Evolutionary conservation across 306 rosid genomes (phyloP).

Genomic region (Medicago ruthenica): DNA sequence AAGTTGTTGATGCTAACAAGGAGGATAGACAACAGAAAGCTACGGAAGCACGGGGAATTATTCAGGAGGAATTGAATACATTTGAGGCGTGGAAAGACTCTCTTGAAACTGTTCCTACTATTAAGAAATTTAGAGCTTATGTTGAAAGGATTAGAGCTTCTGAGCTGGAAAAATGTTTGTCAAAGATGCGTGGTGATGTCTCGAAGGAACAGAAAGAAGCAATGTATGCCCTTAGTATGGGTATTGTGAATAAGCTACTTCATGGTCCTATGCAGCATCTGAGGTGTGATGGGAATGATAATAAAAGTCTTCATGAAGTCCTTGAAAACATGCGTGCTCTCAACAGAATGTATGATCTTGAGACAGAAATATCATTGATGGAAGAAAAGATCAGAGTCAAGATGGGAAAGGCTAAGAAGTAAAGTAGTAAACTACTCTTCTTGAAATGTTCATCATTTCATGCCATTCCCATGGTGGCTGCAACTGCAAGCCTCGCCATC

Average conservation of each 20-base stretch:
- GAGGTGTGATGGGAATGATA: conserved; percentile 71
- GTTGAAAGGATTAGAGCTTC: conserved; percentile 80
- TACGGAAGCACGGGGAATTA: conserved; percentile 65
- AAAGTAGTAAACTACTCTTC: conserved; percentile 11
- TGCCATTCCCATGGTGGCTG: conserved; percentile 22
- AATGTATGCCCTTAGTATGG: conserved; percentile 76
- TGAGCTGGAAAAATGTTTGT: conserved; percentile 83
- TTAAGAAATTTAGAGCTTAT: conserved; percentile 81
- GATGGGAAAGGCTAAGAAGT: conserved; percentile 57
- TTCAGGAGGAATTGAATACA: conserved; percentile 68
- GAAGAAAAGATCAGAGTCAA: conserved; percentile 85
- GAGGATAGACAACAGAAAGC: conserved; percentile 81
- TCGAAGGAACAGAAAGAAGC: conserved; percentile 74
- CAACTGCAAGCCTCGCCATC: conserved; percentile 18
- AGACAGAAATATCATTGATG: conserved; percentile 67
- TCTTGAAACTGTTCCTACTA: conserved; percentile 86
- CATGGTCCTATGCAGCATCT: conserved; percentile 92
- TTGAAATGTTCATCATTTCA: conserved; percentile 36
- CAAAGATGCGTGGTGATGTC: conserved; percentile 71
- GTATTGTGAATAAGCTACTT: conserved; percentile 78
- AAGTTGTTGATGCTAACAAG: conserved; percentile 90
- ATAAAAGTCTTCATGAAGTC: conserved; percentile 58
- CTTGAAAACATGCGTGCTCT: conserved; percentile 86
- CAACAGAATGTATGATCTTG: conserved; percentile 91
- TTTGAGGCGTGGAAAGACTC: conserved; percentile 91